Evolutionary conservation across 331 rosid species (phyloP), one percentile per base, ranked within the genome.

Genomic region (Acacia concinna): DNA sequence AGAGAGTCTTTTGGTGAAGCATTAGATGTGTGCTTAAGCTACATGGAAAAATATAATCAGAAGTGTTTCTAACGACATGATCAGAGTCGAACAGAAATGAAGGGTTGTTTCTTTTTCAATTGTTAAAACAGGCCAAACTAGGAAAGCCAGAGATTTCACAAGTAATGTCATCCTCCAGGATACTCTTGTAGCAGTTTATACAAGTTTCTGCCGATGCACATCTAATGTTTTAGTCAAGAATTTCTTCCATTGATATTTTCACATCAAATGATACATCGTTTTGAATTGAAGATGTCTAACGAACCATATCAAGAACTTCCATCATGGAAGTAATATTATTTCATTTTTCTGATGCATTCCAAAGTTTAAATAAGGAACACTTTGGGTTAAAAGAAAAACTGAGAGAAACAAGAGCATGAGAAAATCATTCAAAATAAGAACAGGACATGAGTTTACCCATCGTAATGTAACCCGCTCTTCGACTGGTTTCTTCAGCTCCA

Each of bases 381-480:
- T 47, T 25, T 41, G 8, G 28, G 46, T 11, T 35, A 38, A 67
- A 38, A 67, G 17, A 70, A 75, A 20, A 51, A 38, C 3, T 3
- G 17, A 38, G 34, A n/a, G 8, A 17, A 2, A 12, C 15, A 30
- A 47, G 54, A 17, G 62, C 3, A 78, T 5, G 54, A 68, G n/a
- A 56, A 63, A 59, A 34, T 81, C 62, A 70, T 74, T 28, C 34
- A 18, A 66, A 54, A 47, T 15, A 71, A 79, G 32, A 82, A 46
- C 17, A 81, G 75, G 83, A 40, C 43, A 73, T 81, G 68, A 85
- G 78, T 84, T 78, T 81, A 96, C 99, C 99, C 99, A 96, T 96
- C 91, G 86, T 51, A 93, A 82, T 38, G 99, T 93, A 76, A 93
- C 91, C 71, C 98, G 89, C 77, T 96, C 97, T 69, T 89, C 91